These are phyloP conservation scores for Phytophthora citrophthora DNA, from an alignment of 352 stramenopile genomes.

Conservation along the genomic window DNA sequence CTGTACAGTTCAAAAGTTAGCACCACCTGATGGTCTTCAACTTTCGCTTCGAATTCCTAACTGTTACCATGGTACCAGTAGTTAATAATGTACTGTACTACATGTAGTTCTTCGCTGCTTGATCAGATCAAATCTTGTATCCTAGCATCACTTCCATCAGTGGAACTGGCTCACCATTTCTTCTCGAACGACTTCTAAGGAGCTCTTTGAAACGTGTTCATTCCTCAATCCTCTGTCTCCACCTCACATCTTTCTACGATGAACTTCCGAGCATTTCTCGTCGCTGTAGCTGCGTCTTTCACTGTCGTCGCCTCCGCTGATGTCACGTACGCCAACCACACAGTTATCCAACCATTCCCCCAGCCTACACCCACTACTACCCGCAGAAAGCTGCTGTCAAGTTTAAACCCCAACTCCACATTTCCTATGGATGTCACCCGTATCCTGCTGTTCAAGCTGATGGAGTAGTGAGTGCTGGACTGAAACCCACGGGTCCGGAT, in stretches of 20 bases:
- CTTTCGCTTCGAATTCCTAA: no score
- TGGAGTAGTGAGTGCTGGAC: neutral
- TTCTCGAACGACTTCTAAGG: no score
- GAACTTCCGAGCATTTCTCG: neutral
- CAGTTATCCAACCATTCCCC: neutral
- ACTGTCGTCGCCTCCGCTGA: neutral
- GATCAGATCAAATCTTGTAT: neutral
- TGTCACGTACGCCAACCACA: neutral
- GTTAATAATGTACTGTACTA: no score
- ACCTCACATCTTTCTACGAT: neutral
- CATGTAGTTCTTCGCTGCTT: neutral
- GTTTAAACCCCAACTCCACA: slow-evolving; percentile 1
- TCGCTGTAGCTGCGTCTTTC: neutral
- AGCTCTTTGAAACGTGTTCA: neutral
- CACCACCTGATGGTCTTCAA: no score
- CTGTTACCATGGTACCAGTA: no score
- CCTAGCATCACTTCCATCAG: neutral
- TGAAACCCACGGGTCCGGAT: neutral
- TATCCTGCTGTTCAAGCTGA: slow-evolving; percentile 1
- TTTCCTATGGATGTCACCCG: neutral
- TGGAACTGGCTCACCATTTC: neutral
- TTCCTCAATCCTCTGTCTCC: slow-evolving; percentile 1
- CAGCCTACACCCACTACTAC: neutral
- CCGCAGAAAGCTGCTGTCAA: neutral
- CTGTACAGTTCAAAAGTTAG: no score